These are phyloP conservation scores for Dactylellina sp. DNA, from an alignment of 2,329 filamentous ascomycete genomes.

Conservation along the genomic window DNA sequence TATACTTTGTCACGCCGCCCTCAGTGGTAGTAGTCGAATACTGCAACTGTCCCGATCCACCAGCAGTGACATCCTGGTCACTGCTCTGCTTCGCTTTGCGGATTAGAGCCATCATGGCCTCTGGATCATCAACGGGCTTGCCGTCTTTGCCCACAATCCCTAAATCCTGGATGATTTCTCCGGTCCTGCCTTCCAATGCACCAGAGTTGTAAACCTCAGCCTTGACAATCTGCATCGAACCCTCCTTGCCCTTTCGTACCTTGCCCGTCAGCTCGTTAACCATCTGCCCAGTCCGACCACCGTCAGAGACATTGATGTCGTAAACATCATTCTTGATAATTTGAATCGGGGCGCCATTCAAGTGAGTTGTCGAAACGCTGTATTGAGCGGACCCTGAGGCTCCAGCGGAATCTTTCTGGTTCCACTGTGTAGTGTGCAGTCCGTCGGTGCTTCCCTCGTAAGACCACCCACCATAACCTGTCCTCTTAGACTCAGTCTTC, in stretches of 20 bases:
- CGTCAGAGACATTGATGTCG: constrained; percentile 8
- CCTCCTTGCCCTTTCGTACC: neutral
- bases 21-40: constrained; percentile 10
- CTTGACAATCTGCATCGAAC: constrained; percentile 13
- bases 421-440: constrained; percentile 33
- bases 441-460: constrained; percentile 22
- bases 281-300: neutral
- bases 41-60: constrained; percentile 26
- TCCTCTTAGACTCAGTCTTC: constrained; percentile 3
- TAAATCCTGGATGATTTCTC: constrained; percentile 26
- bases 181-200: constrained; percentile 28
- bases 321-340: constrained; percentile 13
- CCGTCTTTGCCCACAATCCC: constrained; percentile 32
- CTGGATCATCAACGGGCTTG: constrained; percentile 16
- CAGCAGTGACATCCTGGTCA: constrained; percentile 22
- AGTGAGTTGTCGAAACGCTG: neutral
- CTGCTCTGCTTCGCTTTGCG: constrained; percentile 20
- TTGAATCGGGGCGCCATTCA: constrained; percentile 17
- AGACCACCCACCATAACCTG: constrained; percentile 42
- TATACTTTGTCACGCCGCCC: constrained; percentile 25
- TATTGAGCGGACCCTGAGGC: neutral
- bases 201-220: constrained; percentile 43
- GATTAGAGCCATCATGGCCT: constrained; percentile 29
- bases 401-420: neutral
- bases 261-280: neutral